These are phyloP conservation scores for Leptographium galeiforme DNA, from an alignment of 2,329 filamentous ascomycete species.

Conservation along the genomic window DNA sequence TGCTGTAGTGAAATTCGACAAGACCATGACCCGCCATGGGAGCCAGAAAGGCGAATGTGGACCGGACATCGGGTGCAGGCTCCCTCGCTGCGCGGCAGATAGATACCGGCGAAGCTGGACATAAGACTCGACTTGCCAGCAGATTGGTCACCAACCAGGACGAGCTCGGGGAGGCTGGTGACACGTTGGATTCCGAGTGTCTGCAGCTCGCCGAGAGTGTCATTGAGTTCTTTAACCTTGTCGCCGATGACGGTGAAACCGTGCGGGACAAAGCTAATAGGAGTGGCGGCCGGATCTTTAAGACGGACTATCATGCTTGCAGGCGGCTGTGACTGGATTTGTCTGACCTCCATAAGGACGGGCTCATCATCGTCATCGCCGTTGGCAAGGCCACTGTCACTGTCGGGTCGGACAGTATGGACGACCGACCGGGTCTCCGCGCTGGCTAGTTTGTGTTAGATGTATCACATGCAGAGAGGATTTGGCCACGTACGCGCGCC, in stretches of 20 bases:
- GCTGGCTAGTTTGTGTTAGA: constrained; percentile 15
- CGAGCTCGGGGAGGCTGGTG: constrained; percentile 62
- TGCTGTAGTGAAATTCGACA: constrained; percentile 54
- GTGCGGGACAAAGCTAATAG: constrained; percentile 20
- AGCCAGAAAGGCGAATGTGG: constrained; percentile 56
- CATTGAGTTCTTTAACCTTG: constrained; percentile 51
- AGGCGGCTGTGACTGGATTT: constrained; percentile 1
- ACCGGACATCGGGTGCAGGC: constrained; percentile 73
- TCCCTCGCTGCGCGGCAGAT: constrained; percentile 54
- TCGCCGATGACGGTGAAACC: constrained; percentile 42
- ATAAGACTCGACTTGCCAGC: constrained; percentile 65
- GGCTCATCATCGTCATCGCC: constrained; percentile 13
- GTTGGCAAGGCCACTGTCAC: not conserved
- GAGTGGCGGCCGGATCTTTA: not conserved
- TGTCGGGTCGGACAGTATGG: not conserved
- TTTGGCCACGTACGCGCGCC: constrained; percentile 14
- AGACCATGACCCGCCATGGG: constrained; percentile 44
- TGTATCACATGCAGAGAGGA: not conserved
- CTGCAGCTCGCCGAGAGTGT: constrained; percentile 54
- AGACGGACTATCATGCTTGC: not conserved
- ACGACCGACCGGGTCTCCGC: constrained; percentile 11
- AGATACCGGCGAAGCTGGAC: constrained; percentile 55
- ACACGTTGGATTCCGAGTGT: constrained; percentile 59
- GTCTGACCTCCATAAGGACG: constrained; percentile 17
- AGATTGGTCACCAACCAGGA: constrained; percentile 74